Percentiles rank a stretch among this genome's conserved stretches.
Conservation (phyloP, 176 grass and related monocot genomes). For the Avena eriantha region DNA sequence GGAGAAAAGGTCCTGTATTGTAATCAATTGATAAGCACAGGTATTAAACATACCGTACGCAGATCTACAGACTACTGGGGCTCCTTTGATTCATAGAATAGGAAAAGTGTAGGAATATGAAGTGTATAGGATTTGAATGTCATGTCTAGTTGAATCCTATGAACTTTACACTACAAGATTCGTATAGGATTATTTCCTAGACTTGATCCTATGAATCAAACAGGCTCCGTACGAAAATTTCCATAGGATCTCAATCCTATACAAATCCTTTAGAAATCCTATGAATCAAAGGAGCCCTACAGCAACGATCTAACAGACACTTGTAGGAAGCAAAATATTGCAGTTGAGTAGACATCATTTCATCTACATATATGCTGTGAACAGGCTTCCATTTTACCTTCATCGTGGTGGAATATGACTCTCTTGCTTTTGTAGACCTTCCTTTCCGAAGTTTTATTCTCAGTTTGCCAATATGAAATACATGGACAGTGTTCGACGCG, state of each 20-base stretch:
- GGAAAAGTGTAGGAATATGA: too few relatives aligned
- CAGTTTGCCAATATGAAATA: slow-evolving; percentile 82
- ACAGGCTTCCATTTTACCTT: slow-evolving; percentile 61
- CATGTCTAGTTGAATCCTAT: too few relatives aligned
- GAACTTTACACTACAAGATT: too few relatives aligned
- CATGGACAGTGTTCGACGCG: slow-evolving; percentile 74
- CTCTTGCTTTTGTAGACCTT: slow-evolving; percentile 88
- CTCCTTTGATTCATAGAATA: too few relatives aligned
- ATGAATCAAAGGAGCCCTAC: neutral
- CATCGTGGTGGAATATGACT: slow-evolving; percentile 85
- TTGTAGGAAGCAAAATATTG: neutral
- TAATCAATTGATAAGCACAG: neutral
- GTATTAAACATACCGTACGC: neutral
- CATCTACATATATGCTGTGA: neutral
- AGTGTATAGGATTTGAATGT: too few relatives aligned
- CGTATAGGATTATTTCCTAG: too few relatives aligned
- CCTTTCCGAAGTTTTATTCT: slow-evolving; percentile 90
- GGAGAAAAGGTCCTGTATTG: neutral
- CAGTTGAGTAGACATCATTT: neutral
- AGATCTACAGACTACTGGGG: neutral
- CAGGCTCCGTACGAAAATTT: too few relatives aligned
- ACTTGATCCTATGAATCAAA: too few relatives aligned
- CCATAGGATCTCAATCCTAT: too few relatives aligned
- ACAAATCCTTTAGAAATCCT: too few relatives aligned
- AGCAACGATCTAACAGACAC: neutral